phyloP scores from a whole-genome alignment of 169 alveolate species.

The Cryptosporidium sp. region DNA sequence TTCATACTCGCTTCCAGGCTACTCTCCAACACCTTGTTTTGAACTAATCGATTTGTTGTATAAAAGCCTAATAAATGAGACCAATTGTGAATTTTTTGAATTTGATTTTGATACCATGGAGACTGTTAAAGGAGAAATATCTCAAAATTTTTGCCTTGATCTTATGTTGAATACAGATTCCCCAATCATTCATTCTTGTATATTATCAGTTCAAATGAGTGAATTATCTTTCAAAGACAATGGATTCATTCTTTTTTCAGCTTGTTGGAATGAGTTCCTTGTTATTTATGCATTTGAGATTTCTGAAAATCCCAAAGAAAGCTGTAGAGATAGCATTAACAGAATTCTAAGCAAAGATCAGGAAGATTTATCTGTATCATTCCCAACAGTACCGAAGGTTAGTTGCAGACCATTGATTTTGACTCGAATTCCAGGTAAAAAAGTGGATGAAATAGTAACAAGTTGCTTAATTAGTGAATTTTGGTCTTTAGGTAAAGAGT shows the following conservation, averaged over 20 bases:
- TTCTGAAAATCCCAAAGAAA: background rate
- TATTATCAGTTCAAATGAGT: conserved; percentile 25
- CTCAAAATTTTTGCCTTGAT: conserved; percentile 10
- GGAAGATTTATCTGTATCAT: background rate
- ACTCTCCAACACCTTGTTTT: conserved; percentile 56
- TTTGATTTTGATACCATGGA: conserved; percentile 34
- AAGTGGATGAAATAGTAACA: conserved; percentile 23
- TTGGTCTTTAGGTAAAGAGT: conserved; percentile 3
- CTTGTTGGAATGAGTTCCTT: conserved; percentile 48
- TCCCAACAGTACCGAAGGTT: conserved; percentile 22
- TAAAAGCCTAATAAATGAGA: background rate
- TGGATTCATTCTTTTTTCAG: background rate
- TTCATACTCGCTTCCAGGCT: conserved; percentile 38
- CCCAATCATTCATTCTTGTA: conserved; percentile 12
- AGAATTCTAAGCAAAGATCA: background rate
- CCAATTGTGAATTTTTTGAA: background rate
- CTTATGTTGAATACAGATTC: conserved; percentile 34
- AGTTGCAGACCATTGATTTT: conserved; percentile 19
- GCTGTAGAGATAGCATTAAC: background rate
- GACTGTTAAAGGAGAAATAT: background rate
- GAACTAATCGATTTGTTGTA: conserved; percentile 20
- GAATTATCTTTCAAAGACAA: background rate
- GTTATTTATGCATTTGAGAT: conserved; percentile 8
- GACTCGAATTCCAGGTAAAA: conserved; percentile 16
- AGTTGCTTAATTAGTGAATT: conserved; percentile 37